Evolutionary conservation across 352 stramenopile genomes (phyloP).

Genomic region (Pythium oligandrum): DNA sequence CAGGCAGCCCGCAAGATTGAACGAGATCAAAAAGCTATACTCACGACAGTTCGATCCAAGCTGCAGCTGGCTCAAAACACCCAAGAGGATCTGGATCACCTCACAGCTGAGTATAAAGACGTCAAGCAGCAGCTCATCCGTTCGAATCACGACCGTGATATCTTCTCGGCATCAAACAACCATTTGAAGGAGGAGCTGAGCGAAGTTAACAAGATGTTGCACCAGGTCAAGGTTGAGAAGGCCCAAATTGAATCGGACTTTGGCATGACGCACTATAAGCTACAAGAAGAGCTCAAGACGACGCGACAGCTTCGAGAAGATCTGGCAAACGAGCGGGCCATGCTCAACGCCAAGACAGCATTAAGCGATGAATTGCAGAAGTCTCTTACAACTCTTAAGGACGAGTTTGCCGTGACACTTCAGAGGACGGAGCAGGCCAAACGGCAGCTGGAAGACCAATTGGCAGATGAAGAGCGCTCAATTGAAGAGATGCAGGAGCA

Average conservation of each 20-base stretch:
- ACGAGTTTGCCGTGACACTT: slow-evolving; percentile 48
- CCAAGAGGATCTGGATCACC: slow-evolving; percentile 58
- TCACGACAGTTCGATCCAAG: slow-evolving; percentile 60
- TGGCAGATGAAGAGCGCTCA: slow-evolving; percentile 65
- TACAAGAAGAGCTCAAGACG: slow-evolving; percentile 73
- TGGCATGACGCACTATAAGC: slow-evolving; percentile 51
- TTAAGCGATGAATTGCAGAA: slow-evolving; percentile 52
- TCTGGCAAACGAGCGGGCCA: slow-evolving; percentile 26
- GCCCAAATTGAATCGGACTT: slow-evolving; percentile 72
- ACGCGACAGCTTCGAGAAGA: slow-evolving; percentile 38
- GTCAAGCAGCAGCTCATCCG: slow-evolving; percentile 59
- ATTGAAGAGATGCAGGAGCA: slow-evolving; percentile 72
- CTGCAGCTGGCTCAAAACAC: slow-evolving; percentile 59
- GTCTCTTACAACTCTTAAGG: slow-evolving; percentile 54
- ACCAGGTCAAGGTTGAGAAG: slow-evolving; percentile 60
- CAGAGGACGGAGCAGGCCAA: slow-evolving; percentile 69
- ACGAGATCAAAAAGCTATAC: slow-evolving; percentile 63
- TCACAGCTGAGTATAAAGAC: slow-evolving; percentile 57
- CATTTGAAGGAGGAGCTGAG: slow-evolving; percentile 69
- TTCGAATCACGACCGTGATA: slow-evolving; percentile 70
- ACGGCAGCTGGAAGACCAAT: slow-evolving; percentile 70
- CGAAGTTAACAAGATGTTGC: slow-evolving; percentile 60
- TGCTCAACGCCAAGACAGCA: slow-evolving; percentile 42
- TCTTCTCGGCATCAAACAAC: slow-evolving; percentile 73
- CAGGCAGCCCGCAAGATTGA: slow-evolving; percentile 66